phyloP scores from a whole-genome alignment of 345 rosid genomes.

The Clarkia xantiana region DNA sequence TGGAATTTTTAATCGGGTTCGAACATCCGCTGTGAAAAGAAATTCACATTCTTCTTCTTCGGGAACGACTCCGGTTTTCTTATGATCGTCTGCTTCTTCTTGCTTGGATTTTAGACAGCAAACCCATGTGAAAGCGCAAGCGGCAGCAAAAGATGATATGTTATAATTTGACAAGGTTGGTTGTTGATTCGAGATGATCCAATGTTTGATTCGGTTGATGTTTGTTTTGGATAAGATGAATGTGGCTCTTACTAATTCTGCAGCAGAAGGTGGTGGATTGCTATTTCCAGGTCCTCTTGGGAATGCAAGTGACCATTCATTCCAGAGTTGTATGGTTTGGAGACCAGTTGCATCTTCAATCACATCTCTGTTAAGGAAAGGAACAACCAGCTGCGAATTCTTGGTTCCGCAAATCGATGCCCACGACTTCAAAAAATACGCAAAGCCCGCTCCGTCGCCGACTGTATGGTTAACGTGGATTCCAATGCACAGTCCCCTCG shows the following conservation, averaged over 20 bases:
- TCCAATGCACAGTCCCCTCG: constrained; percentile 23
- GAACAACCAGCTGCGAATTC: background rate
- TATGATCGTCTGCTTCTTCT: background rate
- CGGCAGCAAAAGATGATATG: too few relatives aligned
- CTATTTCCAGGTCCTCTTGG: too few relatives aligned
- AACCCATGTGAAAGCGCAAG: constrained; percentile 24
- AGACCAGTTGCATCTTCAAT: constrained; percentile 14
- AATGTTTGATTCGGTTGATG: constrained; percentile 15
- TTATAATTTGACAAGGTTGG: constrained; percentile 1
- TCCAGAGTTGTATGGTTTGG: constrained; percentile 8
- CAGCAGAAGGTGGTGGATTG: constrained; percentile 14
- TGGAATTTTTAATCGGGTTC: constrained; percentile 5
- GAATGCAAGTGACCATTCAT: too few relatives aligned
- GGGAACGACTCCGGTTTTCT: too few relatives aligned
- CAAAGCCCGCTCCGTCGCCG: constrained; percentile 24
- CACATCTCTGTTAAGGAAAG: constrained; percentile 6
- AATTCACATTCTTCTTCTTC: too few relatives aligned
- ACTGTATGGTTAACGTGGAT: constrained; percentile 13
- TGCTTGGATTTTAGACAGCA: constrained; percentile 14
- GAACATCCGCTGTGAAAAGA: constrained; percentile 11
- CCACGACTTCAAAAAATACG: constrained; percentile 33
- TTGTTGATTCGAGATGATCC: constrained; percentile 1
- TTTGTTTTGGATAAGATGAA: too few relatives aligned
- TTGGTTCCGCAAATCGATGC: constrained; percentile 5
- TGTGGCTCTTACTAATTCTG: too few relatives aligned